Evolutionary conservation across 495 filamentous ascomycete species (phyloP).

Genomic region (Aspergillus sparsus): DNA sequence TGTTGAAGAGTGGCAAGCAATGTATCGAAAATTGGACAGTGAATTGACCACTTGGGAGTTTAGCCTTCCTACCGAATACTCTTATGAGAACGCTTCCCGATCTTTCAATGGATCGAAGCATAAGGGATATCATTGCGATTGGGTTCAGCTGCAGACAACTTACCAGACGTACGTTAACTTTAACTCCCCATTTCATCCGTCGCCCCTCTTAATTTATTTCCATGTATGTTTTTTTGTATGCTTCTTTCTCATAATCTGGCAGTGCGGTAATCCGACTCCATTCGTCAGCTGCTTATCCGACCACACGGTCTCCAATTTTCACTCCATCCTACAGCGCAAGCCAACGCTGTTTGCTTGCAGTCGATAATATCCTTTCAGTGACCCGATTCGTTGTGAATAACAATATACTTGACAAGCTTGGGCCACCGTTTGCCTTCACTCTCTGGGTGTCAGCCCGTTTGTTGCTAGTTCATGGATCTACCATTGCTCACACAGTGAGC

Average conservation of each 20-base stretch:
- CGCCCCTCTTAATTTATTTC: not conserved
- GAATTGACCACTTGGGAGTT: constrained; percentile 80
- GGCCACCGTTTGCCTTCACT: constrained; percentile 85
- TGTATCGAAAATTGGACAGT: constrained; percentile 80
- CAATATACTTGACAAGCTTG: constrained; percentile 73
- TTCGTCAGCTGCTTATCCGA: constrained; percentile 91
- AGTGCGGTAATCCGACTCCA: constrained; percentile 86
- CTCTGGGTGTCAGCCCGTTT: constrained; percentile 90
- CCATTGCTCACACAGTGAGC: constrained; percentile 77
- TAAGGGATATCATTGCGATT: constrained; percentile 72
- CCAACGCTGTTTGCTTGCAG: constrained; percentile 76
- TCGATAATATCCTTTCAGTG: constrained; percentile 78
- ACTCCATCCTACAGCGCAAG: constrained; percentile 79
- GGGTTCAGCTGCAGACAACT: constrained; percentile 89
- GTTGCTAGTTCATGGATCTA: constrained; percentile 82
- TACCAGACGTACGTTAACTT: constrained; percentile 60
- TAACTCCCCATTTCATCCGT: not conserved
- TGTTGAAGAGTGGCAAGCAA: constrained; percentile 84
- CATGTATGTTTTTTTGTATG: not conserved
- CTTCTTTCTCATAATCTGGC: constrained; percentile 26
- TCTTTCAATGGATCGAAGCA: constrained; percentile 64
- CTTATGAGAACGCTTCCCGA: constrained; percentile 67
- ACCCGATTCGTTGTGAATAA: constrained; percentile 72
- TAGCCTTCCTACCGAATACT: constrained; percentile 75
- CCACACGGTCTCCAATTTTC: constrained; percentile 81